Evolutionary conservation across 1,139 yeast genomes (phyloP).

Genomic region (Zygosaccharomyces sapae): DNA sequence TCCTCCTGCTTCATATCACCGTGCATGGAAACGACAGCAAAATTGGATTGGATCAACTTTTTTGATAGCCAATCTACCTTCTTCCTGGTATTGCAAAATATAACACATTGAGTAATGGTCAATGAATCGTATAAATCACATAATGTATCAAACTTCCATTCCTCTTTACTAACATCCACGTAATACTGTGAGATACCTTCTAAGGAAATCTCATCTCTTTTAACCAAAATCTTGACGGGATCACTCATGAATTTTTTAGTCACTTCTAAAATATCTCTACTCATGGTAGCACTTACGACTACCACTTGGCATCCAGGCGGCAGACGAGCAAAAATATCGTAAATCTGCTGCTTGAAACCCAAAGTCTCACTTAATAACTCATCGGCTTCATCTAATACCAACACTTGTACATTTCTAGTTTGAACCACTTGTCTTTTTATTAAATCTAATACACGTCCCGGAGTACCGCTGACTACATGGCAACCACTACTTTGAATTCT

Average conservation of each 20-base stretch:
- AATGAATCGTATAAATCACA: constrained; percentile 92
- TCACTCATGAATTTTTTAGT: constrained; percentile 84
- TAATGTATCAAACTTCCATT: constrained; percentile 91
- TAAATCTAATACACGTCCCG: constrained; percentile 90
- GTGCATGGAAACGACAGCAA: constrained; percentile 91
- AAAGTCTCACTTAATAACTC: constrained; percentile 66
- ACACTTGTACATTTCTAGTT: constrained; percentile 71
- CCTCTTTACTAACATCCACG: constrained; percentile 84
- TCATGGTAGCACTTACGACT: constrained; percentile 89
- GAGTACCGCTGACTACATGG: constrained; percentile 93
- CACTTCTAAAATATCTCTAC: constrained; percentile 78
- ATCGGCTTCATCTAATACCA: constrained; percentile 92
- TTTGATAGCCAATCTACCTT: constrained; percentile 88
- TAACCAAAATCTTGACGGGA: constrained; percentile 86
- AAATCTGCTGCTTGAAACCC: constrained; percentile 89
- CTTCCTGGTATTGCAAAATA: constrained; percentile 87
- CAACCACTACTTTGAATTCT: constrained; percentile 64
- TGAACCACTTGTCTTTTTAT: constrained; percentile 67
- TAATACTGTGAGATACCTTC: constrained; percentile 89
- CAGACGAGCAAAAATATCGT: constrained; percentile 75
- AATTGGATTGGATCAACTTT: constrained; percentile 71
- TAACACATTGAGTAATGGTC: constrained; percentile 92
- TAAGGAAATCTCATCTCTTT: constrained; percentile 80
- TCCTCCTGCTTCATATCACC: constrained; percentile 97
- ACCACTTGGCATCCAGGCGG: constrained; percentile 88